These are phyloP conservation scores for Rhodotorula kratochvilovae DNA, from an alignment of 768 basidiomycete genomes.

Conservation along the genomic window DNA sequence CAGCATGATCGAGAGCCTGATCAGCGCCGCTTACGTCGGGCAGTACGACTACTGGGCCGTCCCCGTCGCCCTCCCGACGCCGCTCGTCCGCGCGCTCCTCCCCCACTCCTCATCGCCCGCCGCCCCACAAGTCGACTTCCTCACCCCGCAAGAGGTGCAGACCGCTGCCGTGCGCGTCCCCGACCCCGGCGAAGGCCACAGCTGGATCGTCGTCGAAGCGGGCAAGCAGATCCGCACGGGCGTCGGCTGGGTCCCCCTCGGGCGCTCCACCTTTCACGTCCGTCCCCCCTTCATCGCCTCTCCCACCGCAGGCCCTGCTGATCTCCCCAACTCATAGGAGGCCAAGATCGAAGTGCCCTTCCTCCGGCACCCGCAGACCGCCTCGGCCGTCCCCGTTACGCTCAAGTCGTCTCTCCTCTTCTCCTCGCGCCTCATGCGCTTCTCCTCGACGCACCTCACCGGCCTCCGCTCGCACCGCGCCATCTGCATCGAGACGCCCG, in stretches of 20 bases:
- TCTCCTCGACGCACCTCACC: slow-evolving; percentile 15
- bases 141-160: not conserved
- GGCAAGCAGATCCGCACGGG: slow-evolving; percentile 31
- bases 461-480: slow-evolving; percentile 19
- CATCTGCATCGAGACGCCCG: not conserved
- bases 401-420: slow-evolving; percentile 32
- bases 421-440: slow-evolving; percentile 21
- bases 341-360: slow-evolving; percentile 37
- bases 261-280: slow-evolving; percentile 18
- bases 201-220: slow-evolving; percentile 19
- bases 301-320: too few relatives aligned
- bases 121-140: not conserved
- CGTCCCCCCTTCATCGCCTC: not conserved
- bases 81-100: slow-evolving; percentile 24
- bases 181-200: not conserved
- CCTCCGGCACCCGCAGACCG: slow-evolving; percentile 5
- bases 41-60: slow-evolving; percentile 17
- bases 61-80: slow-evolving; percentile 15
- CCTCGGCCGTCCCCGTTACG: not conserved
- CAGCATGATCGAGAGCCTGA: not conserved
- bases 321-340: slow-evolving; percentile 5
- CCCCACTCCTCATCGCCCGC: not conserved
- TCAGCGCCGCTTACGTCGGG: slow-evolving; percentile 17
- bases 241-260: slow-evolving; percentile 5
- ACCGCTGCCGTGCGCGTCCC: not conserved